Evolutionary conservation across 345 rosid genomes (phyloP).

Genomic region (Eucalyptus pauciflora): DNA sequence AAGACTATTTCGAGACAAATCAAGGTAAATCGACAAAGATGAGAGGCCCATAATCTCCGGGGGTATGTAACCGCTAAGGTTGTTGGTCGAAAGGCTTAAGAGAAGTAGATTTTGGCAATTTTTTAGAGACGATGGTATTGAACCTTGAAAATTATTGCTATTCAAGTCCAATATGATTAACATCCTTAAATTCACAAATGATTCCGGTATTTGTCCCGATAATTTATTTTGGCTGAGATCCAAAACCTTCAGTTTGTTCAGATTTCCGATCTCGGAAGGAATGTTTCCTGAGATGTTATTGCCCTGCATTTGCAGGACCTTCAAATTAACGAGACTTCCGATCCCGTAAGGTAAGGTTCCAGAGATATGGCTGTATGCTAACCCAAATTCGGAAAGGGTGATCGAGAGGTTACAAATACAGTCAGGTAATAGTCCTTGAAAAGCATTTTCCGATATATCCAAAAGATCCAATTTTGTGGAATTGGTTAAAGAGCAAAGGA

Average conservation of each 20-base stretch:
- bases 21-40: background rate
- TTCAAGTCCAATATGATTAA: accelerated
- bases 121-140: background rate
- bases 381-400: accelerated
- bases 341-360: background rate
- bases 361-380: accelerated
- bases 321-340: background rate
- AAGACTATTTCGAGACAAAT: background rate
- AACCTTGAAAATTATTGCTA: accelerated
- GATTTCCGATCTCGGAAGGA: background rate
- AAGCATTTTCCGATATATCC: accelerated
- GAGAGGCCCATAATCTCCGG: background rate
- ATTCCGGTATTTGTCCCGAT: background rate
- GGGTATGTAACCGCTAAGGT: background rate
- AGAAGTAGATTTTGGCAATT: background rate
- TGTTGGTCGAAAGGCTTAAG: background rate
- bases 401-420: background rate
- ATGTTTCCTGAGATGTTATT: background rate
- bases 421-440: background rate
- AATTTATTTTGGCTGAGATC: accelerated
- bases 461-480: accelerated
- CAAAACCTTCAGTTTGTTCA: accelerated
- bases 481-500: background rate
- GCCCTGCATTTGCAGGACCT: accelerated
- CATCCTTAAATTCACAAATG: background rate